phyloP scores from a whole-genome alignment of 2,329 filamentous ascomycete genomes.

The Berkeleyomyces basicola region DNA sequence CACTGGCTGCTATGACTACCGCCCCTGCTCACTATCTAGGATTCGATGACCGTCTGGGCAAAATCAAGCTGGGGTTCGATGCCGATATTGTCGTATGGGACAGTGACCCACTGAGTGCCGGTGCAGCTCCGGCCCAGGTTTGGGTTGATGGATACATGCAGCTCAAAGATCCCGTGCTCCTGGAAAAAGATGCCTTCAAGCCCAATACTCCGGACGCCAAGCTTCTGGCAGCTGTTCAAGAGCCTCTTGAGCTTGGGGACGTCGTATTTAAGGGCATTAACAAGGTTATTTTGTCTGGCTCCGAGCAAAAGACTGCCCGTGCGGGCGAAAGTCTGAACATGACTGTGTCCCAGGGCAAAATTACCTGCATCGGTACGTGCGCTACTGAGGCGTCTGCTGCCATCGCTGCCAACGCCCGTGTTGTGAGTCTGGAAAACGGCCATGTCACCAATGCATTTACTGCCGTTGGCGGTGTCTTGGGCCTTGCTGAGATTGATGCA shows the following conservation, averaged over 20 bases:
- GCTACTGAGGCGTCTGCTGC: slow-evolving; percentile 23
- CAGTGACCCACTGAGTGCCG: slow-evolving; percentile 42
- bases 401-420: slow-evolving; percentile 16
- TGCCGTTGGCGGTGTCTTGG: slow-evolving; percentile 42
- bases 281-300: slow-evolving; percentile 14
- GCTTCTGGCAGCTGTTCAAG: slow-evolving; percentile 27
- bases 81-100: slow-evolving; percentile 48
- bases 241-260: slow-evolving; percentile 23
- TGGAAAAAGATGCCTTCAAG: slow-evolving; percentile 30
- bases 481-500: slow-evolving; percentile 45
- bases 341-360: slow-evolving; percentile 33
- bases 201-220: slow-evolving; percentile 26
- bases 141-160: slow-evolving; percentile 48
- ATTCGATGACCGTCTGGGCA: slow-evolving; percentile 40
- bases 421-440: slow-evolving; percentile 33
- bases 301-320: slow-evolving; percentile 12
- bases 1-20: slow-evolving; percentile 40
- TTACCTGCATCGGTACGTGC: slow-evolving; percentile 41
- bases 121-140: slow-evolving; percentile 42
- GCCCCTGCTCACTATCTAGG: slow-evolving; percentile 42
- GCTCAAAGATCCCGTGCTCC: slow-evolving; percentile 35
- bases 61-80: slow-evolving; percentile 44
- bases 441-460: slow-evolving; percentile 44
- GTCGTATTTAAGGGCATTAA: slow-evolving; percentile 41
- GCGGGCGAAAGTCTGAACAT: slow-evolving; percentile 26